Conservation (phyloP, 495 filamentous ascomycete species). For the Ramalina intermedia region DNA sequence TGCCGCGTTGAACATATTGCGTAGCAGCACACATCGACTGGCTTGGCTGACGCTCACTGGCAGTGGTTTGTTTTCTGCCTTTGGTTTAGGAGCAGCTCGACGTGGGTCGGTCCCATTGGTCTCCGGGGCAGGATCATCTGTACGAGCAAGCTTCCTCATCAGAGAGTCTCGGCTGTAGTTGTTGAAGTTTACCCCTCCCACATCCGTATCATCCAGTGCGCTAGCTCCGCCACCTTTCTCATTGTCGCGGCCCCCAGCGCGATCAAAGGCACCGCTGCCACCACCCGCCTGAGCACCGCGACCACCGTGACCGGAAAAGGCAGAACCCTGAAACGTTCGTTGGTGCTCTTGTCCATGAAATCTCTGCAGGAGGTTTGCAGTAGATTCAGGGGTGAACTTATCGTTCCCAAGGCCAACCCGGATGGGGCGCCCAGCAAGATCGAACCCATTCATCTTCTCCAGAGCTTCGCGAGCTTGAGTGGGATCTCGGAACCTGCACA, state of each 20-base stretch:
- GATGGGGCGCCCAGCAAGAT: conserved; percentile 93
- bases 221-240: conserved; percentile 85
- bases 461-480: conserved; percentile 83
- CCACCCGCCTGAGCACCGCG: conserved; percentile 75
- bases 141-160: conserved; percentile 95
- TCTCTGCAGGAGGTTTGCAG: conserved; percentile 76
- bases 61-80: conserved; percentile 65
- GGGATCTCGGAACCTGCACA: conserved; percentile 72
- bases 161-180: conserved; percentile 95
- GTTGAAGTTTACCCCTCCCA: conserved; percentile 97
- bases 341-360: conserved; percentile 61
- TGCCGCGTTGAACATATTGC: conserved; percentile 85
- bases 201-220: conserved; percentile 94
- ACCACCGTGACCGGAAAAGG: conserved; percentile 83
- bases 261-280: conserved; percentile 68
- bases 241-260: conserved; percentile 77
- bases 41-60: conserved; percentile 83
- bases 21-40: conserved; percentile 83
- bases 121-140: conserved; percentile 62
- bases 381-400: conserved; percentile 99
- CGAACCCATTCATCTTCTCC: conserved; percentile 99
- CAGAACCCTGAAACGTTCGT: conserved; percentile 79
- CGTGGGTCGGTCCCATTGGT: conserved; percentile 48
- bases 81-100: conserved; percentile 60
- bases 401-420: conserved; percentile 99